A percentile compares a stretch with the other conserved stretches of the same genome.
Conservation (phyloP, 2,329 filamentous ascomycete genomes). For the Scolecobasidium constrictum region DNA sequence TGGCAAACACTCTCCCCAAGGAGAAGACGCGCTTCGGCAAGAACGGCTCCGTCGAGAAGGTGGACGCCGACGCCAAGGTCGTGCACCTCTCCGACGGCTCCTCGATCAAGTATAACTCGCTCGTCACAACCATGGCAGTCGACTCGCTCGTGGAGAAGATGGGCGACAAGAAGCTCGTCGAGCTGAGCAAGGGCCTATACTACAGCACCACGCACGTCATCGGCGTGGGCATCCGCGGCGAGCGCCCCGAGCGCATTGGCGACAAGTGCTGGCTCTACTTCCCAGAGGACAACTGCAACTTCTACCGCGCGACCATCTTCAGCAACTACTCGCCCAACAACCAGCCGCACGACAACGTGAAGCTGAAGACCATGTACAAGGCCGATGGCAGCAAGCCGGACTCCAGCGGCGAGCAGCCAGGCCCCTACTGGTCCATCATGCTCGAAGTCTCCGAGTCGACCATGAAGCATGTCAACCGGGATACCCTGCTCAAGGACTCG, state of each 20-base stretch:
- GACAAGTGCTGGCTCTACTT: slow-evolving; percentile 99
- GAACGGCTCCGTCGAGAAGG: slow-evolving; percentile 71
- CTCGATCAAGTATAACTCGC: slow-evolving; percentile 80
- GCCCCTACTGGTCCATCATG: slow-evolving; percentile 99
- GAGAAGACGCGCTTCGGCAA: slow-evolving; percentile 88
- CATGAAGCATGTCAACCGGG: slow-evolving; percentile 86
- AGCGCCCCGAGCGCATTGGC: slow-evolving; percentile 86
- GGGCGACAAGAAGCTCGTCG: slow-evolving; percentile 73
- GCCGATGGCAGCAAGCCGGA: slow-evolving; percentile 75
- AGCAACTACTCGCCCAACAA: slow-evolving; percentile 99
- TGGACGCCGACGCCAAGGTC: slow-evolving; percentile 75
- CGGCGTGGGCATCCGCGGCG: slow-evolving; percentile 86
- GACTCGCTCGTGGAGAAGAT: slow-evolving; percentile 81
- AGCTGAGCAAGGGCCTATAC: slow-evolving; percentile 80
- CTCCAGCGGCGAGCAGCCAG: slow-evolving; percentile 63
- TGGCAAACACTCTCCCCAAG: slow-evolving; percentile 83
- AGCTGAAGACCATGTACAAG: slow-evolving; percentile 77
- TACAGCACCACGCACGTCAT: slow-evolving; percentile 97
- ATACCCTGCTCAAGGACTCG: slow-evolving; percentile 75
- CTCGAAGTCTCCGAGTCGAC: slow-evolving; percentile 91
- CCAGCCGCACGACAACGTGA: slow-evolving; percentile 72
- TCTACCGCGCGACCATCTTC: slow-evolving; percentile 99
- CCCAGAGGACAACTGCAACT: slow-evolving; percentile 96
- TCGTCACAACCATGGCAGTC: slow-evolving; percentile 93
- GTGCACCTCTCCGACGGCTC: slow-evolving; percentile 77